Evolutionary conservation across 176 grass and related monocot species (phyloP), one percentile per base, ranked within the genome.

Genomic region (Phoenix dactylifera): DNA sequence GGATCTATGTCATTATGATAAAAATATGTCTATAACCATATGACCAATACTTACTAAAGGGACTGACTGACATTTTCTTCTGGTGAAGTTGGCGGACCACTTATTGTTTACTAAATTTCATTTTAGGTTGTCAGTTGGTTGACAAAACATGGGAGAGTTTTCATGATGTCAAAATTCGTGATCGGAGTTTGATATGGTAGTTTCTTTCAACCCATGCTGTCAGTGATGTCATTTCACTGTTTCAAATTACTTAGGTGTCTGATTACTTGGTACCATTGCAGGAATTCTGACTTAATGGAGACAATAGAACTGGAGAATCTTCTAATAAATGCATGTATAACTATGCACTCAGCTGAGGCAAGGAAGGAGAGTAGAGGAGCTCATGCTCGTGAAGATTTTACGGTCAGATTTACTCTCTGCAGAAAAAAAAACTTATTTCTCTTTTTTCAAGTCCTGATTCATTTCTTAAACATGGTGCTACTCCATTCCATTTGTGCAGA

Each of bases 251-350:
- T 44, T 12, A 39, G 9, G 9, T 44, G 3, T 44, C 35, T 44
- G 35, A 12, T 44, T 44, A 44, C 35, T 44, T 14, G 35, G 35
- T 3, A 44, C 58, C 69, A 59, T 6, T 20, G 26, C 63, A 96
- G 91, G 91, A 95, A 95, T 69, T 95, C 91, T 15, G 91, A 95
- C 73, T 68, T 95, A 68, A 85, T 95, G 60, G 91, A 95, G 77
- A 90, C 91, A 61, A 54, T 95, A 28, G 91, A 95, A 65, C 69
- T 95, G 51, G 86, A 95, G 76, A 95, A 95, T 72, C 72, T 95
- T 7, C 72, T 95, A 73, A 95, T 95, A 64, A 95, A 95, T 72
- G 91, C 91, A 77, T 87, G 66, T 68, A 79, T 95, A 72, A 95
- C 86, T 55, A 95, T 95, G 86, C 32, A 90, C 74, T 95, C 91